A percentile compares a stretch with the other conserved stretches of the same genome.
Evolutionary conservation across 345 rosid genomes (phyloP).

Genomic region (Psidium guajava): DNA sequence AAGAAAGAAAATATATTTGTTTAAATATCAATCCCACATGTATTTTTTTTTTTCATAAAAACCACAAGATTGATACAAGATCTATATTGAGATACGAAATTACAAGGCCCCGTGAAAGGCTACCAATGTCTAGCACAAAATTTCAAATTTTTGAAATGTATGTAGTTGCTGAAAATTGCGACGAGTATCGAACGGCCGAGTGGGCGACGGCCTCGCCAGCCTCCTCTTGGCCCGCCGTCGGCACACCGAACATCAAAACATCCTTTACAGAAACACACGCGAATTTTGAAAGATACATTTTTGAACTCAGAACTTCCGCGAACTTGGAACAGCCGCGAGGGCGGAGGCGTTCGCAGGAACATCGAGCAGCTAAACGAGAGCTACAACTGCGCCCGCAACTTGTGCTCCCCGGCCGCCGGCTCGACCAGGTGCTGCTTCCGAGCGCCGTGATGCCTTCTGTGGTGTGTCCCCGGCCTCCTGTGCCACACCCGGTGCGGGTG

Average conservation of each 20-base stretch:
- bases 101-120: not conserved
- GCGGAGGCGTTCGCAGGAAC: not conserved
- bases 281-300: not conserved
- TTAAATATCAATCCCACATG: too few species aligned
- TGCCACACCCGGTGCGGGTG: not conserved
- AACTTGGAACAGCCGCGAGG: not conserved
- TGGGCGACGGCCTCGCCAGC: not conserved
- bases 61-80: not conserved
- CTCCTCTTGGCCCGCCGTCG: not conserved
- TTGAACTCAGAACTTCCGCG: not conserved
- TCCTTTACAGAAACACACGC: not conserved
- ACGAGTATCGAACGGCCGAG: not conserved
- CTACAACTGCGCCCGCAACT: not conserved
- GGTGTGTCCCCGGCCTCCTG: conserved; percentile 3
- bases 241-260: not conserved
- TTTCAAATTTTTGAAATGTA: fast-evolving
- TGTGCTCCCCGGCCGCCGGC: not conserved
- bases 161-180: not conserved
- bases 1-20: too few species aligned
- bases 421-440: conserved; percentile 9
- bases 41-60: too few species aligned
- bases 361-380: not conserved
- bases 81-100: fast-evolving
- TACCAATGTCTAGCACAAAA: fast-evolving
- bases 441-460: conserved; percentile 13